Base-by-base conservation (phyloP, 306 rosid species). In the Dalbergia oliveri region DNA sequence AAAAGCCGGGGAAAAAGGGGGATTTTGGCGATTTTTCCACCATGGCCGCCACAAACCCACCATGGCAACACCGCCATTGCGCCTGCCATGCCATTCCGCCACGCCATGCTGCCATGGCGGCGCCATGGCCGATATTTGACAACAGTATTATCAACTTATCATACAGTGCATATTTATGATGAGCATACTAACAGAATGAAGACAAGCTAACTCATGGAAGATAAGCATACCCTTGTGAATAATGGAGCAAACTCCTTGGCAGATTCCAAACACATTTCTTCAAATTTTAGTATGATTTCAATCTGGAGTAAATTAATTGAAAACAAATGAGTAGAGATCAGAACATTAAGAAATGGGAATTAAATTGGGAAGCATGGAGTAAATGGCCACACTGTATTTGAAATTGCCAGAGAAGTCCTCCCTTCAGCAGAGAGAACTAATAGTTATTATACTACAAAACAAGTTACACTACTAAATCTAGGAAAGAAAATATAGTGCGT, bases 261-360 rank as follows among this genome's bases (percentile, higher is more conserved):
- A 64, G 97, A 96, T 89, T 96, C 98, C 89, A 78, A 81, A 63
- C 98, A 96, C 80, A 96, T 89, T 74, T 96, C 99, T 87, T 96
- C 99, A 77, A 93, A 92, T 84, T 82, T 93, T 23, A 93, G 93
- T 78, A 96, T 89, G 45, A 96, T 93, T 84, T 96, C 99, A 39
- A 96, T 96, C 99, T 96, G 89, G 57, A 84, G 81, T 23, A 19
- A 59, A 45, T 53, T 47, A 69, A 14, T 11, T 79, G 37, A 54
- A 59, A 76, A 47, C 62, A 21, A 57, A 80, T 19, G 34, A 78
- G 76, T 13, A 66, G 49, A 74, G 51, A 53, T 13, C 51, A 54
- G 59, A 74, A 35, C 54, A 78, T 49, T 54, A 49, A 34, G 74
- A 37, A 57, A 35, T 16, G 53, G 64, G 66, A 68, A 62, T 49